Evolutionary conservation across 2,329 filamentous ascomycete genomes (phyloP), one percentile per base, ranked within the genome.

Genomic region (Phaeosphaeriaceae sp.): DNA sequence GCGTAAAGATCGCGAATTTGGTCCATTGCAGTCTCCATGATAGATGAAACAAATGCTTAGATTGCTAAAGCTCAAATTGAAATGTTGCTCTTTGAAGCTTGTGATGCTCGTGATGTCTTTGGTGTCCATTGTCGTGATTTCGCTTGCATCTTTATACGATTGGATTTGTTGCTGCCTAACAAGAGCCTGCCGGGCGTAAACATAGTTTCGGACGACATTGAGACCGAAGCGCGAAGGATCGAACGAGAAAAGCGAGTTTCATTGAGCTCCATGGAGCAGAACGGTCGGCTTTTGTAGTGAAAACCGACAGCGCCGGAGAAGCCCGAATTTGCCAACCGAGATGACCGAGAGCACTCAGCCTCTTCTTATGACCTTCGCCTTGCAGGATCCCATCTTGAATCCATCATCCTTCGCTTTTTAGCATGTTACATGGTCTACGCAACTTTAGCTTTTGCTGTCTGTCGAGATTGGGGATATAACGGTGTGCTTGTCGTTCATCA

Each of bases 1-100:
- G 63, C 58, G 51, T 72, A 64, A 15, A 72, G 53, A 1, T 52
- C 47, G 22, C 66, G 70, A 15, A 75, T 64, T 32, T 69, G 64
- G 1, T 60, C 48, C n/a, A 57, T 47, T 23, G 70, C 60, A 22
- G 61, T 19, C 7, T 74, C 66, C 71, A 75, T 74, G 13, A 47
- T 55, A 24, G 30, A 49, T 19, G 32, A n/a, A 26, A 8, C 17
- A 8, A 17, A 40, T 22, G 6, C 1, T 30, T 11, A 17, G 23
- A 13, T 17, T 46, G 10, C n/a, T 44, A 9, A 28, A 24, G 15
- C 26, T 26, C 9, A 43, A 43, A 22, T 3, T 24, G 10, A 9
- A 9, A 13, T 24, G 21, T 15, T 24, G 22, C 44, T 23, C 15
- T n/a, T 8, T 15, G 15, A n/a, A 40, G 35, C 35, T 40, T 3